Conservation (phyloP, 2,329 filamentous ascomycete genomes). For the Aspergillus fischeri region DNA sequence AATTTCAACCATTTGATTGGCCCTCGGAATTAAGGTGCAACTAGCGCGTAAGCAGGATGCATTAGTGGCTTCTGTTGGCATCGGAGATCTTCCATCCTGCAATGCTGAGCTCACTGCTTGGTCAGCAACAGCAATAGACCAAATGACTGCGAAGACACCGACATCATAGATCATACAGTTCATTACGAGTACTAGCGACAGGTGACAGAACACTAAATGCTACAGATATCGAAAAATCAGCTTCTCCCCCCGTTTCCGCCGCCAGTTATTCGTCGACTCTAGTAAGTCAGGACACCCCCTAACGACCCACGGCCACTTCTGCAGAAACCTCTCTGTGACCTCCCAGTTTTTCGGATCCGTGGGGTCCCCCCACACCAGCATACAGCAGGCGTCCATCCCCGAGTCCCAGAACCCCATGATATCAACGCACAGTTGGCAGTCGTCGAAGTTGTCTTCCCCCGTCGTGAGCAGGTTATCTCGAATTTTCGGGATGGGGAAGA, state of each 20-base stretch:
- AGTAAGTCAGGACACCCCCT: constrained; percentile 23
- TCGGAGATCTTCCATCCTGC: not conserved
- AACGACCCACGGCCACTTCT: constrained; percentile 41
- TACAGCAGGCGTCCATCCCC: constrained; percentile 19
- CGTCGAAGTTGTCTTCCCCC: constrained; percentile 27
- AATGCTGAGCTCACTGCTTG: not conserved
- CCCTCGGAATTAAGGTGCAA: not conserved
- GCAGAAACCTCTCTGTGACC: constrained; percentile 41
- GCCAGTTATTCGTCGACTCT: constrained; percentile 24
- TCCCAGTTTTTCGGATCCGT: constrained; percentile 48
- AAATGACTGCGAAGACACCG: too few relatives aligned
- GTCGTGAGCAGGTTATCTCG: constrained; percentile 40
- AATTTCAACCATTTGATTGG: not conserved
- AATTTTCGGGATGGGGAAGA: constrained; percentile 31
- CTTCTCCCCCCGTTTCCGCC: constrained; percentile 21
- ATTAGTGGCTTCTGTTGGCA: constrained; percentile 8
- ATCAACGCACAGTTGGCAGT: constrained; percentile 36
- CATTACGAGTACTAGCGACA: not conserved
- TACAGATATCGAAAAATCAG: constrained; percentile 25
- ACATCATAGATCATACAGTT: not conserved
- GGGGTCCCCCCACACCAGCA: constrained; percentile 50
- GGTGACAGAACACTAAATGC: not conserved
- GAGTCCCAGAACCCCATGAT: constrained; percentile 32
- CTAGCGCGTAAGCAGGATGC: constrained; percentile 14
- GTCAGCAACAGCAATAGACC: not conserved